phyloP scores from a whole-genome alignment of 2,329 filamentous ascomycete species.

The Niveomyces coronatus region DNA sequence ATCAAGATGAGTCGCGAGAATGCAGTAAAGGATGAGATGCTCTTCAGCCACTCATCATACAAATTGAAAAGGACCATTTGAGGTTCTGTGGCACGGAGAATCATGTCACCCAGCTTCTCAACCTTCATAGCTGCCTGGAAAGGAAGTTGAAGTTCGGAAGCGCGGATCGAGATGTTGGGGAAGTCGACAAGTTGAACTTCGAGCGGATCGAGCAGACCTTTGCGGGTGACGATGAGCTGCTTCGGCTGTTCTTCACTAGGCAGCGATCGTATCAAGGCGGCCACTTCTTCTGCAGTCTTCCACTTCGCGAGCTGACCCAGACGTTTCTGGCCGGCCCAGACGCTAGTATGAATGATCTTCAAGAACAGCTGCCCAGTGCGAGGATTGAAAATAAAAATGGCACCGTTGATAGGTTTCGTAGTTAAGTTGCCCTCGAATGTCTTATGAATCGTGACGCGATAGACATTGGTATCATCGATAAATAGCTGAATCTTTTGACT shows the following conservation, averaged over 20 bases:
- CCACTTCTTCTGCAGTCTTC: slow-evolving; percentile 99
- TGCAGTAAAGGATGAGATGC: slow-evolving; percentile 94
- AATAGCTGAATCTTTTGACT: slow-evolving; percentile 98
- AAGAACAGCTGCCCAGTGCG: slow-evolving; percentile 93
- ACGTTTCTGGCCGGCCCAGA: slow-evolving; percentile 99
- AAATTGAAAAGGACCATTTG: slow-evolving; percentile 99
- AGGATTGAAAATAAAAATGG: slow-evolving; percentile 99
- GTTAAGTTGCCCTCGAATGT: slow-evolving; percentile 98
- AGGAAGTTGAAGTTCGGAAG: slow-evolving; percentile 89
- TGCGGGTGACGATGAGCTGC: slow-evolving; percentile 94
- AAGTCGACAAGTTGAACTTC: slow-evolving; percentile 97
- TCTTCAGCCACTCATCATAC: slow-evolving; percentile 98
- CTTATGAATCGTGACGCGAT: slow-evolving; percentile 99
- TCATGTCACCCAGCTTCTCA: slow-evolving; percentile 98
- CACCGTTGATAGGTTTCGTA: slow-evolving; percentile 98
- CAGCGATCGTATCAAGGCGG: slow-evolving; percentile 86
- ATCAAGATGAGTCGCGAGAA: slow-evolving; percentile 94
- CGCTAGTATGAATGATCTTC: slow-evolving; percentile 98
- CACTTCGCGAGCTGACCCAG: slow-evolving; percentile 95
- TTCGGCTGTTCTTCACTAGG: slow-evolving; percentile 98
- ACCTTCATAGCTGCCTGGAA: slow-evolving; percentile 99
- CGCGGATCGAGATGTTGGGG: slow-evolving; percentile 96
- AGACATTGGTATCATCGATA: slow-evolving; percentile 98
- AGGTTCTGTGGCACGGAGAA: slow-evolving; percentile 92
- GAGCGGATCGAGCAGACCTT: slow-evolving; percentile 91